Base-by-base conservation (phyloP, 192 early-diverging fungal genomes). In the Backusella morwellensis region DNA sequence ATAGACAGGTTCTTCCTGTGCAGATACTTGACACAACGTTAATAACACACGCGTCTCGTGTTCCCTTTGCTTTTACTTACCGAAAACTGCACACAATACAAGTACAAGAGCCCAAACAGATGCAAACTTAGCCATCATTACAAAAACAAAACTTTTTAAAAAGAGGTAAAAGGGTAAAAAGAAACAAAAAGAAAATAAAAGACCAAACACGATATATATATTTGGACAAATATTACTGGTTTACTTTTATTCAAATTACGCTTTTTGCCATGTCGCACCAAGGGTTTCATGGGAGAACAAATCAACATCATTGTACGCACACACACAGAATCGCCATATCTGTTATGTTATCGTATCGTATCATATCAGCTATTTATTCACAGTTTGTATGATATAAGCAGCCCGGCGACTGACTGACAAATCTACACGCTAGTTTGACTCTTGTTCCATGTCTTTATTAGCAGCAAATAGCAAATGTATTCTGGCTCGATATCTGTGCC, bases 21-120 rank as follows among this genome's bases (percentile, higher is more conserved):
- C 78, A 63, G 35, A 79, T 14, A 79, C 78, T 63, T 23, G 23
- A 26, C 1, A 59, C 70, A 35, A 19, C 41, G 44, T 26, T 36
- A 42, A 32, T 47, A 35, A 52, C 26, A 34, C 67, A 26, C 36
- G 42, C 54, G 26, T 36, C 17, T 21, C 42, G 7, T 15, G 1
- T 7, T 17, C n/a, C 6, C 15, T 11, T 15, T 69, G 23, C 21
- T 2, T 23, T 14, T 11, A 41, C 69, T 38, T 63, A 72, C 52
- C 47, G 6, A 40, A 41, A 26, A 40, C 38, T 23, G 69, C 29
- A 54, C 70, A 23, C 19, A 77, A 56, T 23, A 44, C 47, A n/a
- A 77, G 56, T 21, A 40, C 41, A 63, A 70, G 50, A n/a, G 76
- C 47, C 76, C 68, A 77, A 15, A 66, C 26, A 77, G 76, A 77